Conservation (phyloP, 139 green algal genomes). For the Edaphochlamys debaryana region DNA sequence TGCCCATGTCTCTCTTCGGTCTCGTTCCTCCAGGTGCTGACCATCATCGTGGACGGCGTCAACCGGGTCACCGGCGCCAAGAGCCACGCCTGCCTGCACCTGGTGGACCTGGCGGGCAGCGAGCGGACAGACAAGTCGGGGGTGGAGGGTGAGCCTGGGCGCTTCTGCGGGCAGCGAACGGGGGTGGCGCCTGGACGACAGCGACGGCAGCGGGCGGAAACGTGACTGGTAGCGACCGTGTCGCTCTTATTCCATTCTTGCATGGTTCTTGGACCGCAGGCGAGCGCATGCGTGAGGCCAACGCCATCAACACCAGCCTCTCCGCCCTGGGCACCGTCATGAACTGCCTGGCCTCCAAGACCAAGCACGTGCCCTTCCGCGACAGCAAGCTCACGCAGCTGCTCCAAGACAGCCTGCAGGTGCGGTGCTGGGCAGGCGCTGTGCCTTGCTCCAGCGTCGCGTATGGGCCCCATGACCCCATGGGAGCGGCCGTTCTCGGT, state of each 20-base stretch:
- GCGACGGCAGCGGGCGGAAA: too few relatives aligned
- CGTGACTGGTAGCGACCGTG: too few relatives aligned
- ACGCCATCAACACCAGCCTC: slow-evolving; percentile 90
- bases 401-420: slow-evolving; percentile 82
- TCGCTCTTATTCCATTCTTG: too few relatives aligned
- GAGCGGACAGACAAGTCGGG: slow-evolving; percentile 79
- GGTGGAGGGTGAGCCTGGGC: slow-evolving; percentile 30
- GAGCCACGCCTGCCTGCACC: slow-evolving; percentile 76
- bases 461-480: too few relatives aligned
- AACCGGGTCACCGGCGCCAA: slow-evolving; percentile 56
- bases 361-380: slow-evolving; percentile 86
- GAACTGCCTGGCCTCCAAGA: slow-evolving; percentile 76
- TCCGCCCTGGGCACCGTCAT: slow-evolving; percentile 87
- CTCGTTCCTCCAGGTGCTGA: slow-evolving; percentile 70
- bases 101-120: slow-evolving; percentile 84
- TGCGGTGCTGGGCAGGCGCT: too few relatives aligned
- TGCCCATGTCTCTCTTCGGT: not conserved
- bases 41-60: slow-evolving; percentile 72
- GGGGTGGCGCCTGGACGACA: too few relatives aligned
- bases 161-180: too few relatives aligned
- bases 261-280: slow-evolving; percentile 56
- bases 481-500: too few relatives aligned
- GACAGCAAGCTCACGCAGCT: slow-evolving; percentile 95
- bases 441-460: too few relatives aligned
- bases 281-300: slow-evolving; percentile 84